Percentiles rank a stretch among this genome's conserved stretches.
These are phyloP conservation scores for Pleoardoris graminearum DNA, from an alignment of 2,329 filamentous ascomycete genomes.

Conservation along the genomic window DNA sequence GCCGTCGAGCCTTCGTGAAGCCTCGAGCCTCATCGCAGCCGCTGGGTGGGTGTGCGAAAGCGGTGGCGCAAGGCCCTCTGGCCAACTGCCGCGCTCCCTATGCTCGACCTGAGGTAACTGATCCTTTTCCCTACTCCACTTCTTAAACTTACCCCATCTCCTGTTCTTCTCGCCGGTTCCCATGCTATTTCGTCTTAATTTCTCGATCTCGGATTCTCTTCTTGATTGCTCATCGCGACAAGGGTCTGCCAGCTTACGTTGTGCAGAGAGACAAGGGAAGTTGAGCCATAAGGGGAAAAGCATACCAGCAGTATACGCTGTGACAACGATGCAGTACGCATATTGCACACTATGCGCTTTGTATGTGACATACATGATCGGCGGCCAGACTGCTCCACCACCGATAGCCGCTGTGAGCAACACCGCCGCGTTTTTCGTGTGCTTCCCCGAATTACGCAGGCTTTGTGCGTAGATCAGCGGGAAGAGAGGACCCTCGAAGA, in stretches of 20 bases:
- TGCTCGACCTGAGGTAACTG: constrained; percentile 36
- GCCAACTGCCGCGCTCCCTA: constrained; percentile 36
- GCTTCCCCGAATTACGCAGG: constrained; percentile 60
- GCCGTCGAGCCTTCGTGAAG: background rate
- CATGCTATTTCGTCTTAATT: constrained; percentile 24
- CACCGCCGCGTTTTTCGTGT: constrained; percentile 61
- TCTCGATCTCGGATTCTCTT: constrained; percentile 28
- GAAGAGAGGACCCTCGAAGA: constrained; percentile 65
- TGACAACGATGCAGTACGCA: constrained; percentile 58
- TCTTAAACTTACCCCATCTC: constrained; percentile 30
- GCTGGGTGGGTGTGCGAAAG: background rate
- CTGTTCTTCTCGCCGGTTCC: constrained; percentile 20
- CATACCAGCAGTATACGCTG: constrained; percentile 55
- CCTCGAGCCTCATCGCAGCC: background rate
- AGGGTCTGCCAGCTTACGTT: constrained; percentile 56
- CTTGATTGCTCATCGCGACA: constrained; percentile 40
- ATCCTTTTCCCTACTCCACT: constrained; percentile 25
- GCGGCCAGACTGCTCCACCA: constrained; percentile 60
- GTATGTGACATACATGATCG: constrained; percentile 55
- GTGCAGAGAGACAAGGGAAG: constrained; percentile 47
- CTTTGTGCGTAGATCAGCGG: constrained; percentile 61
- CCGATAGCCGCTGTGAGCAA: constrained; percentile 59
- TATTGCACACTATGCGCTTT: constrained; percentile 48
- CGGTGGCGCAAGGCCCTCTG: constrained; percentile 20
- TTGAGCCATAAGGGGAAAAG: constrained; percentile 61